Evolutionary conservation across 176 grass and related monocot species (phyloP), one percentile per base, ranked within the genome.

Genomic region (Poa pratensis): DNA sequence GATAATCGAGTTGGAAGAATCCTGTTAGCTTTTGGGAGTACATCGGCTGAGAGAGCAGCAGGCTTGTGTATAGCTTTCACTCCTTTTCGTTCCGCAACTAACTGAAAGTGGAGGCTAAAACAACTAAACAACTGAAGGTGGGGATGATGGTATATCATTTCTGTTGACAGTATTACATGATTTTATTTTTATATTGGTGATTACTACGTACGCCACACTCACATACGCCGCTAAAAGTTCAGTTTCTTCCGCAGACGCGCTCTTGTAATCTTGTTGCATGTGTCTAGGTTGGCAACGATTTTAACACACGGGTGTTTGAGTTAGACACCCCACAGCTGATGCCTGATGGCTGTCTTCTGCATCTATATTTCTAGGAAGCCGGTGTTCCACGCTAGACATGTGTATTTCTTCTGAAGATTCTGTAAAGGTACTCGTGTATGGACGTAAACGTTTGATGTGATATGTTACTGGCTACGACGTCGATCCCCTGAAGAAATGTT

Each of bases 21-120:
- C 69, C 35, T 57, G 72, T 16, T 88, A 83, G 80, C 80, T 80
- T 64, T 53, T 63, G 54, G 7, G 87, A 63, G 63, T 27, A 54
- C 42, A 42, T 43, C 55, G 65, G 57, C 8, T 53, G 26, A 20
- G 17, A 6, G 34, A 68, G 58, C 54, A 26, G 34, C 67, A 37
- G 15, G 26, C 9, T n/a, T 48, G 7, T 58, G 52, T 18, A 15
- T n/a, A 78, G 62, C 51, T 78, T 70, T 70, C 75, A 22, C 74
- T 78, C 73, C 5, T 84, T 77, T 85, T 77, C 73, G 17, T 57
- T 77, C 34, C 50, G 49, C 57, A 79, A 71, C 64, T 79, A 61
- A 69, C 27, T 34, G 7, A 83, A 74, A 57, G 53, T 83, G 62
- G 46, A 23, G 28, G 26, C 7, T 49, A 13, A 46, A 26, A 27